phyloP scores from a whole-genome alignment of 495 filamentous ascomycete species.

The Neurospora sp. region DNA sequence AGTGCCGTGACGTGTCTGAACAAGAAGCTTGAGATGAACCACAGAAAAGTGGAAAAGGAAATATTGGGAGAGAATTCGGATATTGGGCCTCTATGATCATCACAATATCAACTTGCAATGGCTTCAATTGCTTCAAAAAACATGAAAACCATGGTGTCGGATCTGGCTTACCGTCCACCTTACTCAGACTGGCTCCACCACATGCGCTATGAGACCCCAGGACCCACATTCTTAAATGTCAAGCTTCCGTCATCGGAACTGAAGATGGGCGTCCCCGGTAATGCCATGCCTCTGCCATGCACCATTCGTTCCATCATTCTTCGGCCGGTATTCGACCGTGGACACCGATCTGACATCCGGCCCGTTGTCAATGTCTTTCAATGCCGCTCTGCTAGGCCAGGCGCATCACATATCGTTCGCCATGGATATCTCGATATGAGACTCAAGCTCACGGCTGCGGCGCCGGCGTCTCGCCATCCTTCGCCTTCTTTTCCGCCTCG shows the following conservation, averaged over 20 bases:
- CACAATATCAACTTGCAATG: background rate
- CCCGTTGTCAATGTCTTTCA: background rate
- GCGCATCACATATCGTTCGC: background rate
- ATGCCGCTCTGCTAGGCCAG: background rate
- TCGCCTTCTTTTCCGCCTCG: slow-evolving; percentile 13
- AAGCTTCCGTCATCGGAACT: slow-evolving; percentile 8
- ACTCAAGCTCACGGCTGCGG: slow-evolving; percentile 11
- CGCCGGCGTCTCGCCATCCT: slow-evolving; percentile 9
- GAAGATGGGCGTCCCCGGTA: background rate
- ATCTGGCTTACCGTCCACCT: background rate
- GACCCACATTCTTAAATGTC: background rate
- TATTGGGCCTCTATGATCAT: background rate
- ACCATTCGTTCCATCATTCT: background rate
- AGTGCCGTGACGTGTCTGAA: background rate
- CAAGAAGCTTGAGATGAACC: background rate
- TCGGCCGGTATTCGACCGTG: background rate
- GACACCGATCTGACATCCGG: background rate
- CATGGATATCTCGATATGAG: background rate
- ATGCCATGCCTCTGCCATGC: background rate
- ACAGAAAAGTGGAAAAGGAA: background rate
- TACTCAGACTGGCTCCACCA: background rate
- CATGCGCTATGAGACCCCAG: background rate
- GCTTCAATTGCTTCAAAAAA: background rate
- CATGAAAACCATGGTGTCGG: background rate
- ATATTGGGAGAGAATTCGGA: background rate